Base-by-base conservation (phyloP, 331 rosid genomes). In the Malus hybrid region DNA sequence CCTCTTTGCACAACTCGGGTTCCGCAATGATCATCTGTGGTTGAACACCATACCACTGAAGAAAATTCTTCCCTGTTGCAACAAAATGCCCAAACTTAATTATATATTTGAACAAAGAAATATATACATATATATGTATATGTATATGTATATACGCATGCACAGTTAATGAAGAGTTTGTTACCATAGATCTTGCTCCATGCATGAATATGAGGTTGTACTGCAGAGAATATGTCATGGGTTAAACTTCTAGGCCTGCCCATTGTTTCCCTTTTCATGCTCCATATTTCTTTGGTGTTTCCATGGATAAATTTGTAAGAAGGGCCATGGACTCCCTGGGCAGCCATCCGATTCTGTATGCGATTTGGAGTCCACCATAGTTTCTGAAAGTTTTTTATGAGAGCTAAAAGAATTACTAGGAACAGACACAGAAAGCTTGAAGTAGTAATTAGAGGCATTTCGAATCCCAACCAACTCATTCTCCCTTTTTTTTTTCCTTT, bases 271-370 rank as follows among this genome's bases (percentile, higher is more conserved):
- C 36, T 68, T 13, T 61, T 63, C 80, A 80, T 78, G 58, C 62
- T 18, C 15, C 57, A 44, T 34, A 83, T 76, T 32, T 83, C 74
- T 61, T 39, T 66, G 70, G 71, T n/a, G 77, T 70, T 67, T 66
- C 88, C 88, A 71, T 74, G 73, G 73, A 81, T 32, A 72, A 75
- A 53, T 7, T 28, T 81, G 71, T 68, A 84, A 48, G 83, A 22
- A 50, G 83, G 88, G 18, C 88, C 88, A 46, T 36, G 18, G 76
- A 84, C 65, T 63, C 88, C 88, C 53, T 76, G 78, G 11, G 26
- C 44, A 4, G 56, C 15, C 86, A 83, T 75, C 42, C 50, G 4
- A 12, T 76, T 48, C n/a, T 81, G 77, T 2, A 81, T 58, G 28
- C 75, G 80, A 46, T 10, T 48, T 16, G 85, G 78, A n/a, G 67